Evolutionary conservation across 2,329 filamentous ascomycete species (phyloP).

Genomic region (Bipolaris gigantea): DNA sequence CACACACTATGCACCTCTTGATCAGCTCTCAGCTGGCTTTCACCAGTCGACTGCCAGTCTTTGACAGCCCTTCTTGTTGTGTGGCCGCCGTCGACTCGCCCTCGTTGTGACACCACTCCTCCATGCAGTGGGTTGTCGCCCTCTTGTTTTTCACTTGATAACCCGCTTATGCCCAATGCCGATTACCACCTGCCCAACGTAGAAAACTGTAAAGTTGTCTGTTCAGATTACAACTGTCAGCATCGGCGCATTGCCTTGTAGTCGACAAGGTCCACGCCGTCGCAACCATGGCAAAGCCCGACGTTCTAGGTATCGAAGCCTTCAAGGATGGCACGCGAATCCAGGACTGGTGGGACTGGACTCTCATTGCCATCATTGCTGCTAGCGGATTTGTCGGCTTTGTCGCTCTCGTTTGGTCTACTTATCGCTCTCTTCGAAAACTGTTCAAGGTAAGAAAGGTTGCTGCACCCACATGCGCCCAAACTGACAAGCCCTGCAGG

Average conservation of each 20-base stretch:
- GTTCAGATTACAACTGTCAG: not conserved
- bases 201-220: not conserved
- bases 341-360: constrained; percentile 40
- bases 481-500: constrained; percentile 21
- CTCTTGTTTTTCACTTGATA: not conserved
- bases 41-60: constrained; percentile 22
- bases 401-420: constrained; percentile 32
- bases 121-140: constrained; percentile 23
- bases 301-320: constrained; percentile 36
- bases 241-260: not conserved
- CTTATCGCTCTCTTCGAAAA: constrained; percentile 22
- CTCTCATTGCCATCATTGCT: constrained; percentile 37
- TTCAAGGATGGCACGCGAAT: constrained; percentile 29
- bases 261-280: not conserved
- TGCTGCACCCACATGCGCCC: not conserved
- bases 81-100: constrained; percentile 7
- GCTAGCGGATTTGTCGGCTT: constrained; percentile 34
- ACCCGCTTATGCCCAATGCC: constrained; percentile 1
- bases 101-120: constrained; percentile 10
- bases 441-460: constrained; percentile 25
- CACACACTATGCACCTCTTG: constrained; percentile 18
- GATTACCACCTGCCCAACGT: not conserved
- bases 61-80: constrained; percentile 1
- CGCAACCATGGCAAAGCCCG: constrained; percentile 11
- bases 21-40: constrained; percentile 16